Evolutionary conservation across 176 grass and related monocot species (phyloP).

Genomic region (Avena insularis): DNA sequence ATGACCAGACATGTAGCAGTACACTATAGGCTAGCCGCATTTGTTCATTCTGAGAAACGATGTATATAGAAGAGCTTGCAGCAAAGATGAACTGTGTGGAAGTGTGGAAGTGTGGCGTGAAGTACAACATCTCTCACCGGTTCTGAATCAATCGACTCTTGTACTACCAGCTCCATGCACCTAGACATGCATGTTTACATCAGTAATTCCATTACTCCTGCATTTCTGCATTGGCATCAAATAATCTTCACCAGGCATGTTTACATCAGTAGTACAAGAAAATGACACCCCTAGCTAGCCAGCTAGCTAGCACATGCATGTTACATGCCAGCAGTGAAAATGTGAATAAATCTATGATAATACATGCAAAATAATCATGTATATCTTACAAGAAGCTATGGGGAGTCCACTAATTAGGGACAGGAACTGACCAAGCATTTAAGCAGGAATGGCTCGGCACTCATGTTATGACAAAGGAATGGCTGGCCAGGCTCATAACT

Average conservation of each 20-base stretch:
- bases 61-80: background rate
- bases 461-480: conserved; percentile 41
- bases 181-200: background rate
- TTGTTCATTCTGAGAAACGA: background rate
- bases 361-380: background rate
- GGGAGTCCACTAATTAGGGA: background rate
- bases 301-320: background rate
- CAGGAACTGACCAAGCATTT: conserved; percentile 52
- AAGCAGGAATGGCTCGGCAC: conserved; percentile 33
- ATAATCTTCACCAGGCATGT: background rate
- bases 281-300: background rate
- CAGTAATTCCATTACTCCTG: background rate
- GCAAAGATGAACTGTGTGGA: background rate
- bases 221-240: conserved; percentile 29
- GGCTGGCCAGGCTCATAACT: conserved; percentile 41
- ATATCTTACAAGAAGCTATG: background rate
- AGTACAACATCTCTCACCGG: background rate
- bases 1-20: background rate
- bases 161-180: conserved; percentile 3
- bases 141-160: conserved; percentile 5
- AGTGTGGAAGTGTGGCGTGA: background rate
- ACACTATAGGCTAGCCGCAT: background rate
- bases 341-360: background rate
- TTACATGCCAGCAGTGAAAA: background rate
- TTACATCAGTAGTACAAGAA: background rate